phyloP scores from a whole-genome alignment of 768 basidiomycete genomes.

The Sistotremastrum niveocremeum region DNA sequence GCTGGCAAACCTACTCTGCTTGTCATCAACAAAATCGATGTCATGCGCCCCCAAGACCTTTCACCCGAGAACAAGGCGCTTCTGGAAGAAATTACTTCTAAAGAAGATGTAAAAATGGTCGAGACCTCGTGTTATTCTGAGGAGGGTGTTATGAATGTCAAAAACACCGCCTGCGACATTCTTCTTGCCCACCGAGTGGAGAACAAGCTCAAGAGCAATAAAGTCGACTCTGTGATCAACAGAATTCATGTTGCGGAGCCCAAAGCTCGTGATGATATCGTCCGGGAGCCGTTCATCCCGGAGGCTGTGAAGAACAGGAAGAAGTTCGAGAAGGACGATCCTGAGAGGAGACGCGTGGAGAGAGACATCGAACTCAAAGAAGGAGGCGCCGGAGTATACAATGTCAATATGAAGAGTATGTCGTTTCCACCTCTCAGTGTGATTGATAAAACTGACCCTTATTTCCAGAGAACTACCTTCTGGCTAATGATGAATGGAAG shows the following conservation, averaged over 20 bases:
- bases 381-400: constrained; percentile 85
- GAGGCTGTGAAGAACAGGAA: constrained; percentile 60
- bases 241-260: constrained; percentile 94
- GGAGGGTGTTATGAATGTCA: constrained; percentile 95
- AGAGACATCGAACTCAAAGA: constrained; percentile 75
- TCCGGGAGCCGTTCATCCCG: constrained; percentile 80
- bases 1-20: constrained; percentile 84
- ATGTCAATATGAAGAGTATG: constrained; percentile 80
- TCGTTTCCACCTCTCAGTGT: constrained; percentile 7
- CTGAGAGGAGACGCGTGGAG: constrained; percentile 58
- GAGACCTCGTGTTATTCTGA: constrained; percentile 93
- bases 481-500: constrained; percentile 90
- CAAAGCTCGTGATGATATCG: constrained; percentile 79
- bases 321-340: constrained; percentile 82
- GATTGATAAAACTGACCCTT: not conserved
- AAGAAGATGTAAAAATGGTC: constrained; percentile 57
- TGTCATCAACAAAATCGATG: constrained; percentile 97
- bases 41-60: constrained; percentile 79
- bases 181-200: constrained; percentile 93
- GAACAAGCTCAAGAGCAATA: constrained; percentile 82
- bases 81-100: constrained; percentile 76
- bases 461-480: constrained; percentile 71
- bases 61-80: constrained; percentile 58
- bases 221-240: constrained; percentile 87
- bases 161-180: constrained; percentile 90